Evolutionary conservation across 371 early-diverging fungal species (phyloP), one percentile per base, ranked within the genome.

Genomic region (Encephalitozoon hellem): DNA sequence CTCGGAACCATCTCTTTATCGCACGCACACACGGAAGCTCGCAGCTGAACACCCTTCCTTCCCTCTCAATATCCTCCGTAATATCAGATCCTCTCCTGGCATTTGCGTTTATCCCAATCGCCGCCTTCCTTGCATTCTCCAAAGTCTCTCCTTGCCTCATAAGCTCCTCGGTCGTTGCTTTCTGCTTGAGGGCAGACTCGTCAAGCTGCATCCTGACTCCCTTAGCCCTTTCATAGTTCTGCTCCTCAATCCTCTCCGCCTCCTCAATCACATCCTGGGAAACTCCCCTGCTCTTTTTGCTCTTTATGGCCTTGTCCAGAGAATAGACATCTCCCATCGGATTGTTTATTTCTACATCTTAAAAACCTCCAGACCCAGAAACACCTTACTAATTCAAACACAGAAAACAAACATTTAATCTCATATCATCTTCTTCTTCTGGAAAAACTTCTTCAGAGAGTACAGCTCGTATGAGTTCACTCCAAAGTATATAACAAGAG

Each of bases 371-470:
- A 5, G n/a, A n/a, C 49, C n/a, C 1, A 21, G 49, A 47, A 47
- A 47, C 49, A 15, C 3, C 21, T n/a, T 21, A 34, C n/a, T 21
- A 59, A 6, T 9, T 28, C 28, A 30, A 34, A 32, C 34, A 32
- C 18, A 47, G 21, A 21, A 47, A 47, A 71, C 65, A 65, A 54
- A 53, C 52, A n/a, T 70, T 78, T 80, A 73, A 47, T 47, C 64
- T 73, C 69, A 82, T 52, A 83, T 81, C 66, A 81, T 67, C 69
- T 86, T 86, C 83, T 86, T 86, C 65, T 78, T 81, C 63, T 82
- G 82, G 26, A 86, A 77, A 76, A 83, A 86, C 55, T 72, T 80
- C 54, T 79, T 83, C 68, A 86, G 76, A 4, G 67, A 68, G 26
- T 72, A 34, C 39, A 83, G 55, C 59, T 84, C 78, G 47, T 82